These are phyloP conservation scores for Lentinula lateritia DNA, from an alignment of 768 basidiomycete species.

Conservation along the genomic window DNA sequence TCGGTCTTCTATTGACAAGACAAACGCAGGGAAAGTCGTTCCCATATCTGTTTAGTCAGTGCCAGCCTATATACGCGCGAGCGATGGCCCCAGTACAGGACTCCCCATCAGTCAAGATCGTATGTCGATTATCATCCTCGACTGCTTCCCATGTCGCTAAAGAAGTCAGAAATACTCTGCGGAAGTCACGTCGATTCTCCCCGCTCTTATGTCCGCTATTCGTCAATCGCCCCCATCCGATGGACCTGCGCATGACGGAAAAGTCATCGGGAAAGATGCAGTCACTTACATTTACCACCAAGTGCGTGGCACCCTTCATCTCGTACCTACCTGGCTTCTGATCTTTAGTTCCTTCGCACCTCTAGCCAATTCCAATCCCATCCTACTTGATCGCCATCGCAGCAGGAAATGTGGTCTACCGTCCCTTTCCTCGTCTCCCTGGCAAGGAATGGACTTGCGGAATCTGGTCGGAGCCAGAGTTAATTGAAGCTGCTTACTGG, in stretches of 20 bases:
- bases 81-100: conserved; percentile 82
- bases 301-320: conserved; percentile 31
- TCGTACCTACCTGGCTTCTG: background rate
- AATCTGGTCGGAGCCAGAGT: conserved; percentile 87
- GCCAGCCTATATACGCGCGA: conserved; percentile 87
- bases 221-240: conserved; percentile 70
- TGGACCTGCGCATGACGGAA: conserved; percentile 68
- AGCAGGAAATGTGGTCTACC: conserved; percentile 75
- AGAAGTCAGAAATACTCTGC: conserved; percentile 73
- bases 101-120: conserved; percentile 82
- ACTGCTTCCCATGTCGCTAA: background rate
- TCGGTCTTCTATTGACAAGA: conserved; percentile 25
- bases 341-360: background rate
- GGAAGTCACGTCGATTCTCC: conserved; percentile 68
- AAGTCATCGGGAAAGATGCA: conserved; percentile 63
- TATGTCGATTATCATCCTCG: conserved; percentile 23
- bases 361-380: conserved; percentile 78
- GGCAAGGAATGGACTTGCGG: conserved; percentile 79
- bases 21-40: conserved; percentile 84
- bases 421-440: conserved; percentile 48
- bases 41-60: conserved; percentile 89
- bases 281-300: conserved; percentile 78
- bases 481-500: conserved; percentile 72
- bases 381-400: conserved; percentile 93
- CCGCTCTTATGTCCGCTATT: conserved; percentile 81